Evolutionary conservation across 306 rosid species (phyloP), one percentile per base, ranked within the genome.

Genomic region (Leucaena leucocephala): DNA sequence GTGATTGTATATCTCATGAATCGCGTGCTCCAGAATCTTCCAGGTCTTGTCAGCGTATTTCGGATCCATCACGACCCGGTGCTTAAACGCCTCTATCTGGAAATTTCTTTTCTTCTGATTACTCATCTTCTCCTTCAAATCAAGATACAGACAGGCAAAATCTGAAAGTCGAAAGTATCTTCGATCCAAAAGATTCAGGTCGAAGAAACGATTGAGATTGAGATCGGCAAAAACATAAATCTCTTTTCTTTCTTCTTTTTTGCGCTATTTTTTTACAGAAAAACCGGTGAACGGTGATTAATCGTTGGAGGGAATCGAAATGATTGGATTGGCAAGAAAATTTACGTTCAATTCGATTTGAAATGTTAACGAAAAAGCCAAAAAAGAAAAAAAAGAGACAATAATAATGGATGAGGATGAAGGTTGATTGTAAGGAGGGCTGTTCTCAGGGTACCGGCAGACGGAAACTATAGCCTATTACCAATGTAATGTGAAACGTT

Each of bases 21-120:
- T 94, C 48, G 98, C 98, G 77, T 92, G 97, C 80, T 94, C 97
- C 12, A 94, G 85, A 84, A 94, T 79, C 88, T 89, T 92, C 97
- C 98, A 94, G 2, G 97, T 94, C 88, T 90, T 94, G 74, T 94
- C 98, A 15, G 94, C 93, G 78, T 94, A 94, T 80, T 89, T 92
- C 35, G 97, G 98, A 94, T 94, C 98, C 83, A 94, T 91, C 78
- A 92, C 97, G 45, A 92, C 98, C 71, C 97, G 86, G 49, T 94
- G 97, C 87, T 92, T 94, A 67, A 94, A 94, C 66, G 98, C 97
- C 82, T 94, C 98, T 70, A 94, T 94, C 89, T 92, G 98, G 61
- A 94, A 94, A 89, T 90, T 90, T 85, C 92, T 87, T 89, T 88
- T 94, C 90, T 88, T 94, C 91, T 92, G 98, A 54, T 85, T 91